Percentiles rank a stretch among this genome's conserved stretches.
These are phyloP conservation scores for Aspergillus cavernicola DNA, from an alignment of 495 filamentous ascomycete species.

Conservation along the genomic window DNA sequence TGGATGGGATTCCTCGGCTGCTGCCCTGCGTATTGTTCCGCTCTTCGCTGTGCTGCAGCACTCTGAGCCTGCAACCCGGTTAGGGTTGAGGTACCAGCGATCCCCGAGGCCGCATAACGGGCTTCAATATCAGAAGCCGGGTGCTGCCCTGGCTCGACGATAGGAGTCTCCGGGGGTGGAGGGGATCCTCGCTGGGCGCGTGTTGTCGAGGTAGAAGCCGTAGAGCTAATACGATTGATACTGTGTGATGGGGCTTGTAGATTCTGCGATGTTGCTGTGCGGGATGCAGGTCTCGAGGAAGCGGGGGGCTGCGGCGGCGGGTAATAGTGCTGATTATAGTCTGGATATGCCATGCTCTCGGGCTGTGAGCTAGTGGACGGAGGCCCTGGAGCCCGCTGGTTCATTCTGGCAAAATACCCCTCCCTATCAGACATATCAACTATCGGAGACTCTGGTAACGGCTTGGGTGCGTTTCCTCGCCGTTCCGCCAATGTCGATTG, in stretches of 20 bases:
- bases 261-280: slow-evolving; percentile 20
- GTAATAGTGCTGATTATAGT: slow-evolving; percentile 66
- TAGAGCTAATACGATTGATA: slow-evolving; percentile 79
- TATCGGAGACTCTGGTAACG: slow-evolving; percentile 71
- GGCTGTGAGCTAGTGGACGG: slow-evolving; percentile 7
- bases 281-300: slow-evolving; percentile 26
- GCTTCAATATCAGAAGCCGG: slow-evolving; percentile 81
- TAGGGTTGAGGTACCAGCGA: slow-evolving; percentile 78
- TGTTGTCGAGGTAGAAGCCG: slow-evolving; percentile 90
- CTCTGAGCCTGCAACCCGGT: slow-evolving; percentile 77
- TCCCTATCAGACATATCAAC: slow-evolving; percentile 68
- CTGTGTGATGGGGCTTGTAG: slow-evolving; percentile 44
- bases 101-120: slow-evolving; percentile 82
- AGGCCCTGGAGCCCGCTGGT: slow-evolving; percentile 23
- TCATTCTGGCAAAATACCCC: slow-evolving; percentile 52
- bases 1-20: slow-evolving; percentile 46
- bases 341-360: slow-evolving; percentile 43
- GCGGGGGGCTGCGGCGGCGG: slow-evolving; percentile 49
- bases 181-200: slow-evolving; percentile 88
- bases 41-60: slow-evolving; percentile 72
- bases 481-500: slow-evolving; percentile 61
- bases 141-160: slow-evolving; percentile 64
- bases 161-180: slow-evolving; percentile 92
- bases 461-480: slow-evolving; percentile 66
- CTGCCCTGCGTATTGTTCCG: slow-evolving; percentile 66